Evolutionary conservation across 2,329 filamentous ascomycete species (phyloP).

Genomic region (Alternaria incomplexa): DNA sequence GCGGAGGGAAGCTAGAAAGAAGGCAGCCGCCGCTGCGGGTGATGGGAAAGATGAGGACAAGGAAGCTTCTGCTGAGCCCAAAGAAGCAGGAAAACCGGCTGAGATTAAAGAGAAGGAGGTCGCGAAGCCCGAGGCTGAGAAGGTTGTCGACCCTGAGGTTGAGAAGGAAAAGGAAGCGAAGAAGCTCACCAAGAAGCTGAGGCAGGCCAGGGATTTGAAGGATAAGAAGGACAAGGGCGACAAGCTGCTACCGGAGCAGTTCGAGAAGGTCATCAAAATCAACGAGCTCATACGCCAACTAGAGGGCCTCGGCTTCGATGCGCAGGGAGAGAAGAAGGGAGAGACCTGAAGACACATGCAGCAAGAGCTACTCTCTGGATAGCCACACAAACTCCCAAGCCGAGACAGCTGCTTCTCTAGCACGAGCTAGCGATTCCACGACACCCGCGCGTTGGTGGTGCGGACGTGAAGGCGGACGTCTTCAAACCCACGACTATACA

Average conservation of each 20-base stretch:
- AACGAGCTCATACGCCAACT: constrained; percentile 90
- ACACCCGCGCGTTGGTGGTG: not conserved
- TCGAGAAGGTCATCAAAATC: constrained; percentile 97
- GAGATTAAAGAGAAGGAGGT: constrained; percentile 26
- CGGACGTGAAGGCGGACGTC: not conserved
- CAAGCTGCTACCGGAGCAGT: constrained; percentile 85
- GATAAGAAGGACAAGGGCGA: constrained; percentile 90
- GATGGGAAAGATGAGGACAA: constrained; percentile 59
- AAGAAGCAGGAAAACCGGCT: constrained; percentile 26
- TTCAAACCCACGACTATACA: not conserved
- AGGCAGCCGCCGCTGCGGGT: constrained; percentile 52
- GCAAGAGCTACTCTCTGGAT: not conserved
- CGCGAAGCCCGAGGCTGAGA: constrained; percentile 29
- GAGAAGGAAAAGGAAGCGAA: constrained; percentile 93
- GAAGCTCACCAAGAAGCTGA: constrained; percentile 91
- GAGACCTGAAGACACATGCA: constrained; percentile 32
- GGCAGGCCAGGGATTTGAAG: constrained; percentile 88
- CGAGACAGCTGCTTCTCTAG: not conserved
- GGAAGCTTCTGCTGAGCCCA: constrained; percentile 38
- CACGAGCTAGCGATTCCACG: not conserved
- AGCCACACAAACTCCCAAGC: not conserved
- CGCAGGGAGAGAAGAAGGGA: constrained; percentile 70
- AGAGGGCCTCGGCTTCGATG: constrained; percentile 81
- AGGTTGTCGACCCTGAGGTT: constrained; percentile 66
- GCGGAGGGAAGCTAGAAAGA: constrained; percentile 69